Evolutionary conservation across 495 filamentous ascomycete species (phyloP).

Genomic region (Tuber magnatum): DNA sequence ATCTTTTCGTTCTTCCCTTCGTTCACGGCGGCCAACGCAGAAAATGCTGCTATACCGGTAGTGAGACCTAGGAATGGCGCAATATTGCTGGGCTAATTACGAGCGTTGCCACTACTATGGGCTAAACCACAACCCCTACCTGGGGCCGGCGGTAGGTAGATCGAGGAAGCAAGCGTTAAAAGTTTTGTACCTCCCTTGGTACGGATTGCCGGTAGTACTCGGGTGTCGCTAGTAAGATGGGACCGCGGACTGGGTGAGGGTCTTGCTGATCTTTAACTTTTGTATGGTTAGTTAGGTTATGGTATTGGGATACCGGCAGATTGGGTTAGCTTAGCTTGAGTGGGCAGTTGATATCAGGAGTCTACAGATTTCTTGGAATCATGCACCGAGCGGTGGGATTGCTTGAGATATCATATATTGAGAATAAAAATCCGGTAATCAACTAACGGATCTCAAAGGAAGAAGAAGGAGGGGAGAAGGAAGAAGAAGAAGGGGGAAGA

Average conservation of each 20-base stretch:
- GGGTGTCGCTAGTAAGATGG: background rate
- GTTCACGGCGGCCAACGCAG: background rate
- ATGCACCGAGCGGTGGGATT: background rate
- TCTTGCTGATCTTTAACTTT: background rate
- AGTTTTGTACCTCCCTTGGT: background rate
- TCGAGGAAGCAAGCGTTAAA: no score
- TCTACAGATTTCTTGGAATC: background rate
- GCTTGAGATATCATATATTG: background rate
- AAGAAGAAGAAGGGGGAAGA: background rate
- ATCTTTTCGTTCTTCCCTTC: background rate
- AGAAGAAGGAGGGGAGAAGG: background rate
- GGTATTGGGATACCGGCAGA: background rate
- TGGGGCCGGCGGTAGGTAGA: background rate
- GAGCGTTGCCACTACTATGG: background rate
- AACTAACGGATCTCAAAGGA: background rate
- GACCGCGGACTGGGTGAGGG: background rate
- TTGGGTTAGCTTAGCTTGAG: background rate
- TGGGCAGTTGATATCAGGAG: background rate
- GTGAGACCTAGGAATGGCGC: background rate
- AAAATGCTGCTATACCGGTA: background rate
- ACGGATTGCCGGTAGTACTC: no score
- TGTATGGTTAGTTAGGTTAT: background rate
- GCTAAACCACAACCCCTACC: background rate
- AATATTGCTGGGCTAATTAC: background rate
- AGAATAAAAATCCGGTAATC: background rate